Conservation (phyloP, 441 rosid species). For the Pelargonium cotyledonis region DNA sequence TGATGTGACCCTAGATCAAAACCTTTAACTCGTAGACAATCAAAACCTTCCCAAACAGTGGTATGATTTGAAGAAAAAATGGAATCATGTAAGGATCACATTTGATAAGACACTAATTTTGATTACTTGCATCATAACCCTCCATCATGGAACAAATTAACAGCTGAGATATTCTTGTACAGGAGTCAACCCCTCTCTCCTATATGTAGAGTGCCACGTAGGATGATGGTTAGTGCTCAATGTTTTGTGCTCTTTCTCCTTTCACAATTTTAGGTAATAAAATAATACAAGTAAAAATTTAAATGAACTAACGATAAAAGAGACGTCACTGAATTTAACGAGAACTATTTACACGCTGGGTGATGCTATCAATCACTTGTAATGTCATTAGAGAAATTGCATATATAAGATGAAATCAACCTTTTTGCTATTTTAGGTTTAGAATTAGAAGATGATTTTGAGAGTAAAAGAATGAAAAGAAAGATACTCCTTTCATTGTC, state of each 20-base stretch:
- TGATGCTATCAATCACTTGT: neutral
- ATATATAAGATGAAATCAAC: neutral
- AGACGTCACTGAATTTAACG: neutral
- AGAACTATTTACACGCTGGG: no score
- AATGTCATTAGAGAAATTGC: neutral
- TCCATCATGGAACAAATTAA: neutral
- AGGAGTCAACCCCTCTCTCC: neutral
- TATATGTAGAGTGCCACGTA: no score
- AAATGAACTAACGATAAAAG: neutral
- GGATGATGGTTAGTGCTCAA: neutral
- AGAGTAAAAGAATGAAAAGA: no score
- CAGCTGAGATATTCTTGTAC: slow-evolving; percentile 1
- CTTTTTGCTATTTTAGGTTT: neutral
- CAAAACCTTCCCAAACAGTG: neutral
- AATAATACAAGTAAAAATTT: no score
- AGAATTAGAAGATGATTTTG: neutral
- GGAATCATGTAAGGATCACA: neutral
- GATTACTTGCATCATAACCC: neutral
- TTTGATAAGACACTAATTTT: neutral
- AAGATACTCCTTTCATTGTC: neutral
- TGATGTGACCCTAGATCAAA: no score
- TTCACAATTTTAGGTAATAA: no score
- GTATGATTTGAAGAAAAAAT: neutral
- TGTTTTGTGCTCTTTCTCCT: neutral
- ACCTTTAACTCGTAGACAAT: no score